Evolutionary conservation across 2,329 filamentous ascomycete species (phyloP), one percentile per base, ranked within the genome.

Genomic region (Grosmannia serpens): DNA sequence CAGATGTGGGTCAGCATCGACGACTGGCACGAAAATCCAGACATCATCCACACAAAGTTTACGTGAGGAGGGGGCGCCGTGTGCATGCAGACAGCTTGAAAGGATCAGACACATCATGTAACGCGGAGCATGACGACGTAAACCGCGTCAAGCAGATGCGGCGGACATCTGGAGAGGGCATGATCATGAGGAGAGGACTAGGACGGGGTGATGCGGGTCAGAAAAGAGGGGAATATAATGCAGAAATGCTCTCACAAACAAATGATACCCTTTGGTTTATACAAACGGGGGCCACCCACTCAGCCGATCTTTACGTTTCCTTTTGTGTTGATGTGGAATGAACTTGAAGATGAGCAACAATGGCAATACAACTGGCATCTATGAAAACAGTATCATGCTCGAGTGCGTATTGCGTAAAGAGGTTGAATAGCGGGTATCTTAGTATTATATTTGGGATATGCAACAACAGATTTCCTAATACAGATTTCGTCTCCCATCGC

Each of bases 1-100:
- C 70, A 96, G 92, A 99, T 99, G 94, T 97, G 94, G 91, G 94
- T 99, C 69, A 96, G 91, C 74, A 92, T 96, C 70, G 94, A 97
- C 70, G 94, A 99, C 78, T 99, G 94, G 94, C 94, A 99, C 72
- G 94, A 99, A 80, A 96, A 99, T 70, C 94, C 94, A 22, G 92
- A 99, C 70, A 94, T 99, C 67, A 97, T 99, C 70, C 92, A 97
- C 75, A 94, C 90, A 69, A 97, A 96, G 75, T 96, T 97, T 73
- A 91, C 90, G 68, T 96, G 80, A 63, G 38, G 26, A 29, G 9
- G 2, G 29, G 17, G 9, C 27, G 31, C 33, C 9, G 51, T 38
- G 20, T 13, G 31, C 50, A 22, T 11, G 50, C 50, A 35, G 29
- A 13, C 31, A 20, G 31, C 27, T 44, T 33, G 31, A 33, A 33